These are phyloP conservation scores for Cytidiella melzeri DNA, from an alignment of 768 basidiomycete genomes.

Conservation along the genomic window DNA sequence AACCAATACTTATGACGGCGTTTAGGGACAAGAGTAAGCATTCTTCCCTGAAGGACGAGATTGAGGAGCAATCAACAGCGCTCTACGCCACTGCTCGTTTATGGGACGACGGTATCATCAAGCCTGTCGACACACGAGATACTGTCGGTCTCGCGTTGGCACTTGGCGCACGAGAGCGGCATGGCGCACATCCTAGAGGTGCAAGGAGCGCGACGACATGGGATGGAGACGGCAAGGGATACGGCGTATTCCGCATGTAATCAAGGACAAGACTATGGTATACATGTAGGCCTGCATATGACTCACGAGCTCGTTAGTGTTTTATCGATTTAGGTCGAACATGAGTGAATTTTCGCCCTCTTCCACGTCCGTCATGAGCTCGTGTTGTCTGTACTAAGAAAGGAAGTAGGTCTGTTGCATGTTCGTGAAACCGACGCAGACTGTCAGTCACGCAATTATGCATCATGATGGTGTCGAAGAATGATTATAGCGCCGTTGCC, in stretches of 20 bases:
- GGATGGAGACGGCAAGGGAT: slow-evolving; percentile 67
- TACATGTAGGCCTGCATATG: no score
- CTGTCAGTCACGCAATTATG: no score
- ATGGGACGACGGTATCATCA: slow-evolving; percentile 93
- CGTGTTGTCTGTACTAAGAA: neutral
- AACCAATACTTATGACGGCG: no score
- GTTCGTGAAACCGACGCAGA: no score
- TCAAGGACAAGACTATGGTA: neutral
- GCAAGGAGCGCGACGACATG: slow-evolving; percentile 43
- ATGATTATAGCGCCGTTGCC: no score
- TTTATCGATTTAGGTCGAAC: no score
- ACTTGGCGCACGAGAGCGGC: slow-evolving; percentile 51
- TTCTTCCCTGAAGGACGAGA: slow-evolving; percentile 65
- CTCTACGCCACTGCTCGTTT: slow-evolving; percentile 86
- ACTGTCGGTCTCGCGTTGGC: slow-evolving; percentile 84
- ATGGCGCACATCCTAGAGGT: slow-evolving; percentile 1
- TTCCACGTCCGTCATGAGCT: no score
- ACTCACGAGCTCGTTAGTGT: no score
- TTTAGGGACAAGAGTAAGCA: slow-evolving; percentile 76
- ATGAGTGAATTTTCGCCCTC: no score
- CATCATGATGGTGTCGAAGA: no score
- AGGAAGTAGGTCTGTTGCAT: no score
- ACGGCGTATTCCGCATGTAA: slow-evolving; percentile 91
- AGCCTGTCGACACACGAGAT: slow-evolving; percentile 83
- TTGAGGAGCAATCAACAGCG: slow-evolving; percentile 85